These are phyloP conservation scores for Ceratocystis albifundus DNA, from an alignment of 2,329 filamentous ascomycete species.

Conservation along the genomic window DNA sequence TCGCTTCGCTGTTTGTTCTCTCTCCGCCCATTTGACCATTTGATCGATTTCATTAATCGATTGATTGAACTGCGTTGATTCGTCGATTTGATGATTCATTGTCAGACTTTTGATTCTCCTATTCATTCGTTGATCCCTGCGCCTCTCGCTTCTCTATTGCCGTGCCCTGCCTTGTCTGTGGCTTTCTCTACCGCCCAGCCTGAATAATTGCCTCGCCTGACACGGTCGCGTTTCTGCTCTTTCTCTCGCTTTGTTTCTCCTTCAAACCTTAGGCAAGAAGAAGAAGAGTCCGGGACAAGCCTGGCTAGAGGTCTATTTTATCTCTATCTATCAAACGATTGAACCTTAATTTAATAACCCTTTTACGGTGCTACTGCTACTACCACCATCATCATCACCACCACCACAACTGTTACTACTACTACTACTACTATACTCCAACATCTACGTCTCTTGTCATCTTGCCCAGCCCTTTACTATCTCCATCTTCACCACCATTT, in stretches of 20 bases:
- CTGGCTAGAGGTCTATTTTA: too few species aligned
- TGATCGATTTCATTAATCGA: not conserved
- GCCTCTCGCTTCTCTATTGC: not conserved
- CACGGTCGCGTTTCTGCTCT: constrained; percentile 2
- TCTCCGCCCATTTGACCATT: not conserved
- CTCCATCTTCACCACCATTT: not conserved
- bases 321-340: too few species aligned
- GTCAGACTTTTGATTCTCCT: not conserved
- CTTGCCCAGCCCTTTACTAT: too few species aligned
- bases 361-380: not conserved
- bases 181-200: not conserved
- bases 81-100: constrained; percentile 3
- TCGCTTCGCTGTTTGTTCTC: not conserved
- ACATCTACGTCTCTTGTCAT: not conserved
- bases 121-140: not conserved
- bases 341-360: not conserved
- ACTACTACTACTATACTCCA: not conserved
- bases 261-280: not conserved
- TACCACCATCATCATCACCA: not conserved
- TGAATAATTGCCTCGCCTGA: not conserved
- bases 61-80: not conserved
- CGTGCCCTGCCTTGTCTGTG: not conserved
- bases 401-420: too few species aligned
- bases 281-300: not conserved
- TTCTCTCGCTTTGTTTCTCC: constrained; percentile 3